Evolutionary conservation across 1,139 yeast genomes (phyloP).

Genomic region (Yamadazyma friedrichii): DNA sequence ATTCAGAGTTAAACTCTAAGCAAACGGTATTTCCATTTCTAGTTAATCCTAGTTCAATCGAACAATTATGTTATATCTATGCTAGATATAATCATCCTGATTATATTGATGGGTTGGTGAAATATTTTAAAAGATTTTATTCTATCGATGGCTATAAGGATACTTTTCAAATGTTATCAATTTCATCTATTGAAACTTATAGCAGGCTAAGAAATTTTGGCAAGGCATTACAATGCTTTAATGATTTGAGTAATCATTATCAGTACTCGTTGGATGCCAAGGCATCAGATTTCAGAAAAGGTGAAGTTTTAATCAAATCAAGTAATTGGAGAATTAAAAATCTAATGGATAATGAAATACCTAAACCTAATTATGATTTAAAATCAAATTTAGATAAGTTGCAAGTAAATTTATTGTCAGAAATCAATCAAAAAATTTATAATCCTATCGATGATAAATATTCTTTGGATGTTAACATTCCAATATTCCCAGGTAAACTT

Average conservation of each 20-base stretch:
- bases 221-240: constrained; percentile 20
- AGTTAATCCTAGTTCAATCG: constrained; percentile 25
- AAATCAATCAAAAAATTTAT: constrained; percentile 14
- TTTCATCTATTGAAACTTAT: constrained; percentile 32
- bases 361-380: constrained; percentile 6
- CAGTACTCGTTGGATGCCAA: not conserved
- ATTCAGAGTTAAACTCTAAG: not conserved
- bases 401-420: not conserved
- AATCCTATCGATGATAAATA: constrained; percentile 22
- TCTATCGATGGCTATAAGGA: constrained; percentile 31
- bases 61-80: constrained; percentile 28
- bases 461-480: constrained; percentile 16
- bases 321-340: constrained; percentile 24
- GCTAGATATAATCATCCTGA: constrained; percentile 24
- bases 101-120: constrained; percentile 30
- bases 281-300: not conserved
- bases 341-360: constrained; percentile 16
- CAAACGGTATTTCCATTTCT: constrained; percentile 30
- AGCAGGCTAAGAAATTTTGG: constrained; percentile 23
- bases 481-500: constrained; percentile 13
- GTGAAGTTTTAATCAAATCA: no score
- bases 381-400: not conserved
- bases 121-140: constrained; percentile 40
- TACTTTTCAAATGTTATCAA: constrained; percentile 26
- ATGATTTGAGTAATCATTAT: not conserved